Conservation (phyloP, 805 yeast genomes). For the Cyberlindnera misumaiensis region DNA sequence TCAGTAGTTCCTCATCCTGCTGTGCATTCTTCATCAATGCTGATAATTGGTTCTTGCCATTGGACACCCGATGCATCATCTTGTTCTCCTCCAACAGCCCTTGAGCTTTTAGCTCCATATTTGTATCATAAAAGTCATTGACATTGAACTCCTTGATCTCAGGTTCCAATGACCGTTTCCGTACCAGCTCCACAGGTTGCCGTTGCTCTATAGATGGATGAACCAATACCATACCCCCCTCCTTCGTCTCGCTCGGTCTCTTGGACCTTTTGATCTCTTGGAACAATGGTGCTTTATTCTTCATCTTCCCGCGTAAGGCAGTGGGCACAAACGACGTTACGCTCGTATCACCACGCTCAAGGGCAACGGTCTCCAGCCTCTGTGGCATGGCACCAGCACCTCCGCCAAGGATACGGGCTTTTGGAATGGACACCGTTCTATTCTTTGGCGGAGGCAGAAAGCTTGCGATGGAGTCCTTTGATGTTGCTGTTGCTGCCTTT, state of each 20-base stretch:
- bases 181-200: neutral
- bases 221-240: neutral
- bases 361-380: slow-evolving; percentile 15
- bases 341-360: slow-evolving; percentile 8
- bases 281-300: neutral
- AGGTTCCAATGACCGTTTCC: slow-evolving; percentile 1
- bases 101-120: slow-evolving; percentile 15
- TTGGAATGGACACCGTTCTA: slow-evolving; percentile 3
- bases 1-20: slow-evolving; percentile 17
- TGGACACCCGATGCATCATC: slow-evolving; percentile 16
- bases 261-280: slow-evolving; percentile 1
- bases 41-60: slow-evolving; percentile 21
- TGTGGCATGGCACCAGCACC: slow-evolving; percentile 13
- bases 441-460: slow-evolving; percentile 22
- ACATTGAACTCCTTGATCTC: slow-evolving; percentile 19
- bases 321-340: slow-evolving; percentile 19
- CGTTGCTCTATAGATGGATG: slow-evolving; percentile 1
- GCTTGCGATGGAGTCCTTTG: slow-evolving; percentile 14
- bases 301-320: slow-evolving; percentile 13
- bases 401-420: slow-evolving; percentile 11
- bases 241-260: neutral
- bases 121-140: slow-evolving; percentile 15
- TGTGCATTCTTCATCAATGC: slow-evolving; percentile 23
- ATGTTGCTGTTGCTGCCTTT: neutral
- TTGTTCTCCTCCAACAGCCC: slow-evolving; percentile 20